Base-by-base conservation (phyloP, 805 yeast species). In the Candida lessepsii region DNA sequence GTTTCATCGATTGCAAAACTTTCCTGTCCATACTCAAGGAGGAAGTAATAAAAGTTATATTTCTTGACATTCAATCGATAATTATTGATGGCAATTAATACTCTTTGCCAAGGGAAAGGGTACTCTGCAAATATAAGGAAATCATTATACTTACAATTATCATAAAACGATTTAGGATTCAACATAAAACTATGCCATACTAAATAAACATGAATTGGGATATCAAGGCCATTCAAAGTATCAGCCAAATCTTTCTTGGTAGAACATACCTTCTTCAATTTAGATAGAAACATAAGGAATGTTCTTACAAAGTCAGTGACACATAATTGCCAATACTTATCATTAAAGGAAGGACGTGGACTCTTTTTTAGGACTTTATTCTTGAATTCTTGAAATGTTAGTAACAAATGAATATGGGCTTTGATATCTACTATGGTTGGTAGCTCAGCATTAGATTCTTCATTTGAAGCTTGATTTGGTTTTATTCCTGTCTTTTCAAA, bases 111-210 rank as follows among this genome's bases (percentile, higher is more conserved):
- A 13, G 33, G 33, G 33, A 29, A 29, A 3, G 33, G 33, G 15
- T 29, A 29, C 10, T 29, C 33, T 3, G 33, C 18, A 18, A 29
- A 29, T 7, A 29, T 15, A 5, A 11, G 4, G 14, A 50, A 44
- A 7, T 26, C 20, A 13, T 38, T 38, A n/a, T 40, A 35, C 2
- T 35, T 35, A n/a, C 46, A 50, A 17, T 32, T 41, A 30, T 47
- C 54, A 37, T 44, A 52, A 29, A 31, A 46, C 9, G 51, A 18
- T 24, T 38, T 39, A 3, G 57, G 56, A 30, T 48, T 53, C 27
- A 52, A 40, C 21, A 49, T 30, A 40, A 53, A 52, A 9, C 53
- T 27, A 44, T 55, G 57, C 59, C 59, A 55, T 10, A 53, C 55
- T 19, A 29, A 29, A 29, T 29, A 29, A 17, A 29, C 33, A 11